Evolutionary conservation across 2,329 filamentous ascomycete genomes (phyloP).

Genomic region (Exophiala mesophila): DNA sequence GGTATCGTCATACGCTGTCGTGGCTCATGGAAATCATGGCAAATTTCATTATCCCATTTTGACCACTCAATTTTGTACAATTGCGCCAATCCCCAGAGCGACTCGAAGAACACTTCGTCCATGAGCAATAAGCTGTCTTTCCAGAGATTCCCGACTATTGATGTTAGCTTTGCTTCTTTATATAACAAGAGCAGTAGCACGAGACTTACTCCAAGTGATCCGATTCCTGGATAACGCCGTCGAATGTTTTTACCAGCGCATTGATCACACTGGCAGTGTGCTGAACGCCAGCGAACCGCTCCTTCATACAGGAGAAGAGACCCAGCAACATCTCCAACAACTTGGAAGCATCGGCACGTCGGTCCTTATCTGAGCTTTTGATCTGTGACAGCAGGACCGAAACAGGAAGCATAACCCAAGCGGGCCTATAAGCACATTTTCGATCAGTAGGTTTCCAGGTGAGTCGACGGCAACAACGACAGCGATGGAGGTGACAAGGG

Average conservation of each 20-base stretch:
- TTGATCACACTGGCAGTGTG: background rate
- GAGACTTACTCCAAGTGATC: background rate
- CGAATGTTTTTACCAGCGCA: background rate
- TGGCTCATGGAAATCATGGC: no score
- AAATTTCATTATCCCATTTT: no score
- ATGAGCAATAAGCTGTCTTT: slow-evolving; percentile 1
- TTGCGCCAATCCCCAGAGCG: background rate
- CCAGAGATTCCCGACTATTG: slow-evolving; percentile 2
- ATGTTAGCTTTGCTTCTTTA: background rate
- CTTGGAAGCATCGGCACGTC: background rate
- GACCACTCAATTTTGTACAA: slow-evolving; percentile 1
- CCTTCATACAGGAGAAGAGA: background rate
- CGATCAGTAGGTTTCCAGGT: no score
- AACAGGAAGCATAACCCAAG: background rate
- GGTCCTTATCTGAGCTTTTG: background rate
- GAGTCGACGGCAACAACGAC: no score
- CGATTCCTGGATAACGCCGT: background rate
- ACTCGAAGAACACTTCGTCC: slow-evolving; percentile 2
- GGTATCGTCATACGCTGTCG: no score
- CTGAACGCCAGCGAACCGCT: background rate
- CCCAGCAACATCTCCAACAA: background rate
- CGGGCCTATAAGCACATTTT: background rate
- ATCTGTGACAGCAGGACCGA: background rate
- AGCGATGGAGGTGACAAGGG: no score
- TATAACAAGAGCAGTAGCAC: background rate